These are phyloP conservation scores for Nicotiana benthamiana DNA, from an alignment of 257 asterid genomes.

Conservation along the genomic window DNA sequence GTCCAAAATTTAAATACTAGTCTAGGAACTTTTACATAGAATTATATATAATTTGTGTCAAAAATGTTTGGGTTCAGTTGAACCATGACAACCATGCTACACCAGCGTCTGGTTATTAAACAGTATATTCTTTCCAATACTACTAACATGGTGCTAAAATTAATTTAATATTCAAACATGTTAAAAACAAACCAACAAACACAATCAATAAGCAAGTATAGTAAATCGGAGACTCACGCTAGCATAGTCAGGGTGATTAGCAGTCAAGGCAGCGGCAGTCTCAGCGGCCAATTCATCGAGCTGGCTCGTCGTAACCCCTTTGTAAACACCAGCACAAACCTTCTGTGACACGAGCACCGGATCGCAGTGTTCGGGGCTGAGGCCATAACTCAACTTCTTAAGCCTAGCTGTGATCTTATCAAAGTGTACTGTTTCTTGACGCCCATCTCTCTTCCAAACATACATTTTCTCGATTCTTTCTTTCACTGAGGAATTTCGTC, in stretches of 20 bases:
- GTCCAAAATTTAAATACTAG: too few relatives aligned
- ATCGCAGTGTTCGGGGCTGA: slow-evolving; percentile 85
- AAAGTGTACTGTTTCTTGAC: slow-evolving; percentile 86
- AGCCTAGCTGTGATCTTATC: slow-evolving; percentile 94
- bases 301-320: slow-evolving; percentile 92
- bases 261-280: slow-evolving; percentile 94
- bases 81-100: too few relatives aligned
- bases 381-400: slow-evolving; percentile 86
- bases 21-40: too few relatives aligned
- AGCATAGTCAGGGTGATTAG: slow-evolving; percentile 94
- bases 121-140: too few relatives aligned
- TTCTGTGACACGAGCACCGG: slow-evolving; percentile 83
- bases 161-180: too few relatives aligned
- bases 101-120: too few relatives aligned
- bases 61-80: too few relatives aligned
- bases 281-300: slow-evolving; percentile 97
- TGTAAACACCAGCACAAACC: slow-evolving; percentile 93
- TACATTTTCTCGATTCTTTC: slow-evolving; percentile 37
- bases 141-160: too few relatives aligned
- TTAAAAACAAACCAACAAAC: neutral
- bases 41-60: too few relatives aligned
- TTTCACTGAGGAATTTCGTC: slow-evolving; percentile 21
- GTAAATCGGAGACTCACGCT: slow-evolving; percentile 42
- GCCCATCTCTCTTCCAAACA: slow-evolving; percentile 92
- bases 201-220: neutral